Base-by-base conservation (phyloP, 169 alveolate genomes). In the Plasmodium coatneyi region DNA sequence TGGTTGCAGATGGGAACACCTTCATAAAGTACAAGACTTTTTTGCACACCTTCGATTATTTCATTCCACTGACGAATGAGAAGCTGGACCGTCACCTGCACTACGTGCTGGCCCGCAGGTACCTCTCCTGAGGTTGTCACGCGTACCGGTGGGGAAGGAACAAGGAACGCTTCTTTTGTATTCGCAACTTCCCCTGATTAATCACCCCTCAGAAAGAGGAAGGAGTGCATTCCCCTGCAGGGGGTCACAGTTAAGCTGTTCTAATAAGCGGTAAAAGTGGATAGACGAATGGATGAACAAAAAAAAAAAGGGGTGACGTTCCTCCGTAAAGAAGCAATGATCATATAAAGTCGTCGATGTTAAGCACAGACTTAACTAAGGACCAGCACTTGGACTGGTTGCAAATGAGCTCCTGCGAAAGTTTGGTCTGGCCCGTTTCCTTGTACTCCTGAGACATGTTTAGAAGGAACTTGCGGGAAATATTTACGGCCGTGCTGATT, bases 401-500 rank as follows among this genome's bases (percentile, higher is more conserved):
- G 39, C 60, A 78, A 14, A 95, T 49, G 84, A 93, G 83, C 10
- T 89, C 87, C 43, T 95, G 97, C 28, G 95, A 96, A n/a, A 96
- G 74, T 71, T 96, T 83, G 32, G 97, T 93, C 80, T 71, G 95
- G n/a, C 84, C 94, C n/a, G 93, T 95, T 32, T 96, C 96, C 56
- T 78, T 94, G 91, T 96, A 96, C 71, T 95, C 95, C 83, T 96
- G 97, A 7, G 97, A 92, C 96, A 96, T 96, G 60, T 95, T 93
- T n/a, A 96, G 83, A 32, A 96, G 95, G 36, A 96, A 83, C 60
- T 92, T 66, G 79, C 95, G 95, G 16, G 97, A 93, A 4, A 95
- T 95, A n/a, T 95, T 81, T 3, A 96, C 98, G 43, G 98, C 98
- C 74, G 97, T 96, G 16, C 96, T 98, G 4, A 98, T 96, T 0